Evolutionary conservation across 805 yeast genomes (phyloP).

Genomic region (Metschnikowia chrysomelidarum): DNA sequence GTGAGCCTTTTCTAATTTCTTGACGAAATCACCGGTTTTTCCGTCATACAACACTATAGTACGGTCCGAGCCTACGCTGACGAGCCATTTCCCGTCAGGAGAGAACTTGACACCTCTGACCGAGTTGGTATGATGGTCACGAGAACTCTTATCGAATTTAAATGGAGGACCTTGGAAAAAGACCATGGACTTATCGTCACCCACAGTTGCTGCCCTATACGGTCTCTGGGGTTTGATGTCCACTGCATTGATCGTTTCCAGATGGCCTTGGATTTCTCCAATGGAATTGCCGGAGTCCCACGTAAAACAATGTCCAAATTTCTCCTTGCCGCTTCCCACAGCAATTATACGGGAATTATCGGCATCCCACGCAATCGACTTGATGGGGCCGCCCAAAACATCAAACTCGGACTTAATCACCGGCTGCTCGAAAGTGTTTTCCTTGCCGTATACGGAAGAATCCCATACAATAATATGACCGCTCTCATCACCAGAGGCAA

Average conservation of each 20-base stretch:
- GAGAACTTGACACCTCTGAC: slow-evolving; percentile 80
- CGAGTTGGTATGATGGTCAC: slow-evolving; percentile 75
- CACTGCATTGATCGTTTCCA: slow-evolving; percentile 79
- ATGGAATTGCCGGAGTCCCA: slow-evolving; percentile 96
- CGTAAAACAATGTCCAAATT: slow-evolving; percentile 88
- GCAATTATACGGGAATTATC: slow-evolving; percentile 85
- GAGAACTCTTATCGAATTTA: slow-evolving; percentile 70
- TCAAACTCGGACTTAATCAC: slow-evolving; percentile 76
- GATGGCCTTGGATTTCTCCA: slow-evolving; percentile 94
- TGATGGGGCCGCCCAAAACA: slow-evolving; percentile 76
- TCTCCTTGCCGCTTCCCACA: slow-evolving; percentile 91
- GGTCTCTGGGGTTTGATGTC: slow-evolving; percentile 85
- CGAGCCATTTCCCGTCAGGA: slow-evolving; percentile 72
- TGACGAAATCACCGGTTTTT: slow-evolving; percentile 71
- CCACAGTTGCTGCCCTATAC: slow-evolving; percentile 87
- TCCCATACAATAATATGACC: slow-evolving; percentile 94
- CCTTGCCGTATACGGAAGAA: slow-evolving; percentile 34
- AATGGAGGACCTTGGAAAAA: slow-evolving; percentile 93
- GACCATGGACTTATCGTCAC: slow-evolving; percentile 84
- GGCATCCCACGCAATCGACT: slow-evolving; percentile 87
- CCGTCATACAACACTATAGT: slow-evolving; percentile 80
- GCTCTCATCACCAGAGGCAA: slow-evolving; percentile 90
- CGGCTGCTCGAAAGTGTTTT: slow-evolving; percentile 45
- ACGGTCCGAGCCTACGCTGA: slow-evolving; percentile 85
- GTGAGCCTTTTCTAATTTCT: slow-evolving; percentile 54